These are phyloP conservation scores for Shiraia bambusicola DNA, from an alignment of 2,329 filamentous ascomycete species.

Conservation along the genomic window DNA sequence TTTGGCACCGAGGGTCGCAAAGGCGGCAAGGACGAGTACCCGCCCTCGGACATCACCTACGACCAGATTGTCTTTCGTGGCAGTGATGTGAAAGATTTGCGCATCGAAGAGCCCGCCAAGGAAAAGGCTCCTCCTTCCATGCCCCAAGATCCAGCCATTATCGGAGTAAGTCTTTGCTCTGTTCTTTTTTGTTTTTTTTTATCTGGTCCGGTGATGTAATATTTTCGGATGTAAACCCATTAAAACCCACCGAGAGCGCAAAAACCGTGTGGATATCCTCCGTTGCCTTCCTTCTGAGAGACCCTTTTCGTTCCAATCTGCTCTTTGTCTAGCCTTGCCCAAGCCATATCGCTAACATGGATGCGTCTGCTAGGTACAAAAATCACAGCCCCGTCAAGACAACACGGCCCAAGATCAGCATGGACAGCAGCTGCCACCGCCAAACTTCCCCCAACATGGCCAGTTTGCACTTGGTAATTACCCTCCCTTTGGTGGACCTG, in stretches of 20 bases:
- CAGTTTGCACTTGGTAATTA: constrained; percentile 47
- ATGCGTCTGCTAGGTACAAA: constrained; percentile 34
- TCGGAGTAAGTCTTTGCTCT: constrained; percentile 74
- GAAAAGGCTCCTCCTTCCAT: constrained; percentile 72
- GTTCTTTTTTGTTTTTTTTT: constrained; percentile 11
- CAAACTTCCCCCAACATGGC: constrained; percentile 43
- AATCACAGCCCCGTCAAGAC: constrained; percentile 28
- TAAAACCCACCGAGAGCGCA: constrained; percentile 89
- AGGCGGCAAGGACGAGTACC: constrained; percentile 77
- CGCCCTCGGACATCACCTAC: constrained; percentile 84
- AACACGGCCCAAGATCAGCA: constrained; percentile 24
- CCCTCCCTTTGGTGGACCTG: constrained; percentile 45
- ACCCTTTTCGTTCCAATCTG: constrained; percentile 14
- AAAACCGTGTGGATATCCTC: constrained; percentile 92
- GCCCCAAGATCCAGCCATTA: constrained; percentile 92
- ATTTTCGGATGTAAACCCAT: constrained; percentile 96
- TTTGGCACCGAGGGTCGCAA: constrained; percentile 92
- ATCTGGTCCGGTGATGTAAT: constrained; percentile 84
- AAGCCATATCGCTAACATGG: constrained; percentile 24
- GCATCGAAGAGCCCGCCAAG: constrained; percentile 80
- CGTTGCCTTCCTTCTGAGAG: constrained; percentile 99
- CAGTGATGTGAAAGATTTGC: constrained; percentile 96
- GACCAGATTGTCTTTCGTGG: constrained; percentile 99
- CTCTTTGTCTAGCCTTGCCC: constrained; percentile 12
- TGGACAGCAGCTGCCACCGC: constrained; percentile 42